A percentile compares a stretch with the other conserved stretches of the same genome.
Evolutionary conservation across 192 early-diverging fungal genomes (phyloP).

Genomic region (Backusella circina): DNA sequence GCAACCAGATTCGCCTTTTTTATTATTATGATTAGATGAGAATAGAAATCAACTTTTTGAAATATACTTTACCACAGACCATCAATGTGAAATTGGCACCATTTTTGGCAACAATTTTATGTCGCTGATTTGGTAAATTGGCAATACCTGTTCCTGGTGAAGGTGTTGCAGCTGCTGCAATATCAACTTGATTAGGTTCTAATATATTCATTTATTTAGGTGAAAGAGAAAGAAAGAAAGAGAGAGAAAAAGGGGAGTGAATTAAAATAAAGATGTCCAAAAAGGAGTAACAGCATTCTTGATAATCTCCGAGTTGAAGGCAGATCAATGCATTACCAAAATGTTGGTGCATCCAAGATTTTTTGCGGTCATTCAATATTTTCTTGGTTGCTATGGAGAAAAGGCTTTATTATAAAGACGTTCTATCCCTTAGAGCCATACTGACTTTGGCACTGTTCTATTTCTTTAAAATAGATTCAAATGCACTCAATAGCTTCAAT

Average conservation of each 20-base stretch:
- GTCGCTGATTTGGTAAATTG: slow-evolving; percentile 97
- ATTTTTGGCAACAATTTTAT: slow-evolving; percentile 96
- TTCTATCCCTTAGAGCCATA: no score
- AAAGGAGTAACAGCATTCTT: not conserved
- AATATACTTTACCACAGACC: slow-evolving; percentile 75
- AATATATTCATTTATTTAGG: not conserved
- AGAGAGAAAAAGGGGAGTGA: not conserved
- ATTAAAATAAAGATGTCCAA: not conserved
- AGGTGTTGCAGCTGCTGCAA: slow-evolving; percentile 16
- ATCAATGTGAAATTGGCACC: slow-evolving; percentile 95
- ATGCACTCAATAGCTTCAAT: no score
- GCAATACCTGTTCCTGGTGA: slow-evolving; percentile 89
- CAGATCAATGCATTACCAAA: not conserved
- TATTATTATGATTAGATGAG: not conserved
- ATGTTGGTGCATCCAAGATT: no score
- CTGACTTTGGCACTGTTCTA: no score
- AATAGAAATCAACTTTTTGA: not conserved
- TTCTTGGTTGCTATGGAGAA: no score
- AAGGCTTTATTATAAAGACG: no score
- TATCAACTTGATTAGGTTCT: not conserved
- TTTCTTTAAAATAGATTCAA: no score
- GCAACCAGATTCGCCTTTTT: slow-evolving; percentile 90
- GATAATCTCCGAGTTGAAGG: not conserved
- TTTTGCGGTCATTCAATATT: no score
- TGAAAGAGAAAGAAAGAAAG: not conserved